Evolutionary conservation across 352 stramenopile species (phyloP), one percentile per base, ranked within the genome.

Genomic region (Phytophthora brassicae): DNA sequence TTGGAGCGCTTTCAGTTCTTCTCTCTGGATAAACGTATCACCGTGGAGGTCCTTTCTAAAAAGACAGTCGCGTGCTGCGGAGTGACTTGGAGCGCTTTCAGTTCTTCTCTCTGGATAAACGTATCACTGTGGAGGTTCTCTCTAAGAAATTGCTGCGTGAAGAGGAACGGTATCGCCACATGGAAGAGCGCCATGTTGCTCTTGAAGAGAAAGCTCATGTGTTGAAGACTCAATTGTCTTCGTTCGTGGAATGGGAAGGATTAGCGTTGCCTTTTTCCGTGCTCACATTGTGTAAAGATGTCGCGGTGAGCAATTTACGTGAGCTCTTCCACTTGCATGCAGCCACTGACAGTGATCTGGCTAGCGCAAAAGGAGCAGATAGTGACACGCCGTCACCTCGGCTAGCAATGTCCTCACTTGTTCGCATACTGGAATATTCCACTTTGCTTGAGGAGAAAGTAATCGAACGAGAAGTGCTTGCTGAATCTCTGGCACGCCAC

Each of bases 1-100:
- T 60, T 92, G 17, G 83, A 92, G 56, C 77, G 81, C 13, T 90
- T 84, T 39, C 83, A 92, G 48, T 90, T 90, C 45, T 87, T 90
- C 51, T 89, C 79, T 17, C 77, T 90, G 17, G 83, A 92, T 53
- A 90, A 89, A 61, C 75, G 80, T 4, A 79, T 92, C 33, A 79
- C 81, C 19, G 79, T 92, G 1, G 81, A 92, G 28, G 77, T 88
- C n/a, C 68, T 92, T 7, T 80, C 81, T 1, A 92, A 92, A 52
- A 92, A 90, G n/a, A n/a, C n/a, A n/a, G n/a, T n/a, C n/a, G n/a
- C n/a, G n/a, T n/a, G n/a, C n/a, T 92, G 14, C 80, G 80, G 11
- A 86, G 64, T 28, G 83, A 92, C 45, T 60, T 92, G 17, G 83
- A 92, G 56, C 77, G 81, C 13, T 90, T 84, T 39, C 83, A 92